Evolutionary conservation across 192 early-diverging fungal species (phyloP).

Genomic region (Phlyctochytrium arcticum): DNA sequence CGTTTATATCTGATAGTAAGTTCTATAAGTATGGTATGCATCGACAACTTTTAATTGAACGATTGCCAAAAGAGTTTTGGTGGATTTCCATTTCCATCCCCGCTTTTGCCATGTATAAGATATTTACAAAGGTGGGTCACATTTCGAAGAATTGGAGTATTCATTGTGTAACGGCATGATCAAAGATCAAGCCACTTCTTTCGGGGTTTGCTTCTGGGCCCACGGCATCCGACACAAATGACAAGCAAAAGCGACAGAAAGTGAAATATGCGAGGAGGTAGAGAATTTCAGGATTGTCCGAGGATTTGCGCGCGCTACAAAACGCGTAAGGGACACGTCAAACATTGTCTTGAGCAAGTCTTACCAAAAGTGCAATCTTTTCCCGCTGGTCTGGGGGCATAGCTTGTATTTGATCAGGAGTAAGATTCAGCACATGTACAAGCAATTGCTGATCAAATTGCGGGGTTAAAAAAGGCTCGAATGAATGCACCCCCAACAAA

Average conservation of each 20-base stretch:
- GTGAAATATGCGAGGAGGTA: neutral
- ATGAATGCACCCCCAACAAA: neutral
- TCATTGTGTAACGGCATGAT: neutral
- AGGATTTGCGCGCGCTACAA: constrained; percentile 17
- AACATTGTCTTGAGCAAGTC: neutral
- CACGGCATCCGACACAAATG: too few species aligned
- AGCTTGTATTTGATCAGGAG: constrained; percentile 73
- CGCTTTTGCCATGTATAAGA: constrained; percentile 53
- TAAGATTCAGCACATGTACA: constrained; percentile 75
- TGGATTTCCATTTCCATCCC: constrained; percentile 40
- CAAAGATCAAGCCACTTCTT: neutral
- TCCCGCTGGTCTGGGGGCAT: constrained; percentile 76
- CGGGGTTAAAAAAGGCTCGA: neutral
- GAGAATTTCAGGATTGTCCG: neutral
- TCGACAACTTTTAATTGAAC: neutral
- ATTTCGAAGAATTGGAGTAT: neutral
- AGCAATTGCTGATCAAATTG: constrained; percentile 46
- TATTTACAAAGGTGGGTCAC: constrained; percentile 14
- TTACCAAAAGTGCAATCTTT: constrained; percentile 11
- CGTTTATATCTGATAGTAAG: constrained; percentile 51
- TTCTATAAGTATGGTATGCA: constrained; percentile 34
- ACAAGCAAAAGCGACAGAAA: neutral
- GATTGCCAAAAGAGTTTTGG: constrained; percentile 16
- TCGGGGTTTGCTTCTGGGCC: too few species aligned
- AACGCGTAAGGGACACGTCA: neutral